phyloP scores from a whole-genome alignment of 768 basidiomycete species.

The Sarcodon aspratus region DNA sequence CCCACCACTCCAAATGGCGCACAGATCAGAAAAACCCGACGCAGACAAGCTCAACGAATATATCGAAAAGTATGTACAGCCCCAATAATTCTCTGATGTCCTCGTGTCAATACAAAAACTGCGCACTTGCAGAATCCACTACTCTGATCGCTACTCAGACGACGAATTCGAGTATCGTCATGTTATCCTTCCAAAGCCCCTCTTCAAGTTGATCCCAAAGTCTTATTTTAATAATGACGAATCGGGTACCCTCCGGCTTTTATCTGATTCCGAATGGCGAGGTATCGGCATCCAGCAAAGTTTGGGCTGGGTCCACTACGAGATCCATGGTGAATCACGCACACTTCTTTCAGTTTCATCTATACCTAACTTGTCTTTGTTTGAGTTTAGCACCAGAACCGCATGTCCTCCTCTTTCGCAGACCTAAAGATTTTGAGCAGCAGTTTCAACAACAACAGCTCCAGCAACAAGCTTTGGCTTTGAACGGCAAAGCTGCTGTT shows the following conservation, averaged over 20 bases:
- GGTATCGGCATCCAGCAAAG: constrained; percentile 95
- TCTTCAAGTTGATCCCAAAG: constrained; percentile 90
- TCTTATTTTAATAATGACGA: constrained; percentile 64
- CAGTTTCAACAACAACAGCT: constrained; percentile 12
- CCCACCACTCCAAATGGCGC: constrained; percentile 4
- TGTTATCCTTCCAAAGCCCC: constrained; percentile 91
- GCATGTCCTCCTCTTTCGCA: constrained; percentile 88
- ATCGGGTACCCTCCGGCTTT: constrained; percentile 67
- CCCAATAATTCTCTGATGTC: constrained; percentile 4
- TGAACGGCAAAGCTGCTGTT: constrained; percentile 15
- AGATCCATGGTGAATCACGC: constrained; percentile 69
- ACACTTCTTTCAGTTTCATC: background rate
- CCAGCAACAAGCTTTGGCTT: constrained; percentile 3
- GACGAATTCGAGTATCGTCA: constrained; percentile 93
- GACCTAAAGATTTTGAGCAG: constrained; percentile 52
- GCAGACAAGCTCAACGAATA: constrained; percentile 48
- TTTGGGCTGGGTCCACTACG: constrained; percentile 94
- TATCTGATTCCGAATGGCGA: constrained; percentile 88
- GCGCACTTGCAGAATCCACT: constrained; percentile 53
- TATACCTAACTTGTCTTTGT: constrained; percentile 1
- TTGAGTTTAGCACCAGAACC: constrained; percentile 80
- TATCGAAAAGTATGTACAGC: constrained; percentile 52
- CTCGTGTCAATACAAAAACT: background rate
- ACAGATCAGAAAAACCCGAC: constrained; percentile 12
- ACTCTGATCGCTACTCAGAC: constrained; percentile 88